phyloP scores from a whole-genome alignment of 2,329 filamentous ascomycete species.

The Colletotrichum nymphaeae region DNA sequence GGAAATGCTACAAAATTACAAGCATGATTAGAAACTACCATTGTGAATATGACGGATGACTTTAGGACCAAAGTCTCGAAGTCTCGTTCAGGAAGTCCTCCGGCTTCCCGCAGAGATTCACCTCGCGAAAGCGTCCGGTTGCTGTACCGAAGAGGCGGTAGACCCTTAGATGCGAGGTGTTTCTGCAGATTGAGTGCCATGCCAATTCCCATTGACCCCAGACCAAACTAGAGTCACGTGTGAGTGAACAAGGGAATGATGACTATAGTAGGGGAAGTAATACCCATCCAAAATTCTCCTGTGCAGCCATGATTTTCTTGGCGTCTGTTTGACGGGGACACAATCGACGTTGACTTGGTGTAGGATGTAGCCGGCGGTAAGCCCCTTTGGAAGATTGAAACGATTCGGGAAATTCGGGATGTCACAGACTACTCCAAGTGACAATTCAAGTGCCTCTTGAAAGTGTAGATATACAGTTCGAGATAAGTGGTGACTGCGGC shows the following conservation, averaged over 20 bases:
- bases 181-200: slow-evolving; percentile 56
- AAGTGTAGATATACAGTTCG: slow-evolving; percentile 15
- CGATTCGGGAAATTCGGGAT: slow-evolving; percentile 7
- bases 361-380: too few relatives aligned
- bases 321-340: not conserved
- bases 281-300: slow-evolving; percentile 25
- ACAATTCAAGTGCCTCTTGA: not conserved
- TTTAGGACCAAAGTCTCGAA: slow-evolving; percentile 49
- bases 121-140: slow-evolving; percentile 53
- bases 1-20: too few relatives aligned
- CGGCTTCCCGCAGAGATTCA: slow-evolving; percentile 46
- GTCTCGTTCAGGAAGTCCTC: slow-evolving; percentile 46
- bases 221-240: slow-evolving; percentile 40
- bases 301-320: slow-evolving; percentile 6
- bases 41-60: slow-evolving; percentile 54
- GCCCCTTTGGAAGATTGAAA: not conserved
- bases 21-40: slow-evolving; percentile 41
- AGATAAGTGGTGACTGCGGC: slow-evolving; percentile 3
- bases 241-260: not conserved
- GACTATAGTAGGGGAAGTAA: not conserved
- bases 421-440: not conserved
- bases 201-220: slow-evolving; percentile 56
- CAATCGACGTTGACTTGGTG: not conserved
- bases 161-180: slow-evolving; percentile 47
- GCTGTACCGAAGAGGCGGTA: slow-evolving; percentile 47